Evolutionary conservation across 2,329 filamentous ascomycete species (phyloP).

Genomic region (Lasiodiplodia theobromae): DNA sequence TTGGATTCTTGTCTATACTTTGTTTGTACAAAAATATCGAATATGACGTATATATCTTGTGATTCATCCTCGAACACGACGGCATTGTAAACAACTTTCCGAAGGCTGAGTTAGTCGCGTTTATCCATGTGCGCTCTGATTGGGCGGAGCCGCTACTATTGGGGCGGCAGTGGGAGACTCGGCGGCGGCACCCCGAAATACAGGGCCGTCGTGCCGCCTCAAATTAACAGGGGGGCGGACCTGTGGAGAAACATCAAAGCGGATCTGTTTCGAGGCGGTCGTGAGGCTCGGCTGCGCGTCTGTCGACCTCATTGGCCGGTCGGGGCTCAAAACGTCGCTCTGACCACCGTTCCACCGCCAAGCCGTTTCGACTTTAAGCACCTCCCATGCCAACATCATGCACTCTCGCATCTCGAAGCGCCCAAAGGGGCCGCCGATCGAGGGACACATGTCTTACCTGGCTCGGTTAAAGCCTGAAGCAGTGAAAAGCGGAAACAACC

Average conservation of each 20-base stretch:
- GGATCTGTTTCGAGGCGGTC: conserved; percentile 13
- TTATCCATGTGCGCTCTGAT: conserved; percentile 1
- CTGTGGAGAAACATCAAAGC: conserved; percentile 15
- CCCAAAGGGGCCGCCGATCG: conserved; percentile 6
- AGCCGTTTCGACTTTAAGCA: conserved; percentile 28
- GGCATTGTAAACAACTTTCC: conserved; percentile 2
- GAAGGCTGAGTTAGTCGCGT: conserved; percentile 6
- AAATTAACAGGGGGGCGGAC: conserved; percentile 20
- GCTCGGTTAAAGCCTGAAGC: conserved; percentile 17
- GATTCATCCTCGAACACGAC: background rate
- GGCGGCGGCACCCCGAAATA: conserved; percentile 17
- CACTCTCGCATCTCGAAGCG: conserved; percentile 18
- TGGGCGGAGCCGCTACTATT: conserved; percentile 1
- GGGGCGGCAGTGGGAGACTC: conserved; percentile 2
- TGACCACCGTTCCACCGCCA: conserved; percentile 16
- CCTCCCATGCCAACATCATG: conserved; percentile 19
- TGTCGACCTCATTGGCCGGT: conserved; percentile 7
- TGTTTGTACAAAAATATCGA: conserved; percentile 1
- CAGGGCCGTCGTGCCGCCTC: conserved; percentile 21
- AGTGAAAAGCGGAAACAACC: conserved; percentile 24
- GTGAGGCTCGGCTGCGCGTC: conserved; percentile 18
- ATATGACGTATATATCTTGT: background rate
- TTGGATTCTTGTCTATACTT: conserved; percentile 11
- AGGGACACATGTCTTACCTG: conserved; percentile 5
- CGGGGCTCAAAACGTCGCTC: conserved; percentile 1